Base-by-base conservation (phyloP, 352 stramenopile genomes). In the Lagenidium giganteum region DNA sequence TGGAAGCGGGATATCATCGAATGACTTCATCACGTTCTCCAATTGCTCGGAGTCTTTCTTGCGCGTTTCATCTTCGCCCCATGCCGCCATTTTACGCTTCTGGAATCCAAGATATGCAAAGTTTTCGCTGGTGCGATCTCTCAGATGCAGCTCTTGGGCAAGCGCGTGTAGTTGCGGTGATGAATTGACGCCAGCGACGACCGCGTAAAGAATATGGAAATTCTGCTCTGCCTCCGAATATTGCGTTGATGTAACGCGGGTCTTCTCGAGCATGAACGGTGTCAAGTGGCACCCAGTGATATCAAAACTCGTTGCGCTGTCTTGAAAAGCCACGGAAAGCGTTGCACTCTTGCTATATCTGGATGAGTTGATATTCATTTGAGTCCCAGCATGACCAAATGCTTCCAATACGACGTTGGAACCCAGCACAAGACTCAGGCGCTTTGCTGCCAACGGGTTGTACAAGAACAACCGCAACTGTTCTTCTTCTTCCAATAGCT, bases 381-480 rank as follows among this genome's bases (percentile, higher is more conserved):
- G 54, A 21, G 78, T 88, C 14, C 62, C 55, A 0, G 78, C 72
- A 42, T 88, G 70, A 0, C 75, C 78, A 57, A 91, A 88, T 3
- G 75, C 70, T 57, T 91, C 78, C 12, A 91, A 54, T 14, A 91
- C 34, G 27, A 87, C 66, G 22, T 91, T 91, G 14, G 65, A 77
- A 43, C 85, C 70, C 21, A 84, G 42, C 27, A 87, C 64, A 6
- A 57, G 67, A 28, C 67, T 82, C 16, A 87, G 53, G 22, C 83
- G 82, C 30, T 65, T 66, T 8, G 70, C 67, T 11, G 71, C 78
- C 37, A 59, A 61, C 0, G 78, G 75, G 27, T 91, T 91, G 25
- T 69, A 74, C 30, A 88, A 63, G 53, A 87, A 91, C 59, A 91
- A 77, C 16, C 75, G 61, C 22, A 91, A 57, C 42, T 91, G 78